Conservation (phyloP, 108 stramenopile genomes). For the Pseudonitzschia delicatissima region DNA sequence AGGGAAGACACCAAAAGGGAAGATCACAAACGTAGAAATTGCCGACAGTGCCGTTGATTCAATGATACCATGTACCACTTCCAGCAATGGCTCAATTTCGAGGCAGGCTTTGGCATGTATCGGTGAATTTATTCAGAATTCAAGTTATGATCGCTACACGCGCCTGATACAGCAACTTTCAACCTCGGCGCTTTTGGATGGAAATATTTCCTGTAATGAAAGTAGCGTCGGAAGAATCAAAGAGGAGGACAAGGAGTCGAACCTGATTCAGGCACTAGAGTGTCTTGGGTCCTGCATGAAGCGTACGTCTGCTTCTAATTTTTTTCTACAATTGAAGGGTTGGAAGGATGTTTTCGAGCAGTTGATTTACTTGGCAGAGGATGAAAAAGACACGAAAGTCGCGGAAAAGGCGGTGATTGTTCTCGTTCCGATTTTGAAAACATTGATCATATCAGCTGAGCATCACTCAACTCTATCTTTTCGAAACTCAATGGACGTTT, state of each 20-base stretch:
- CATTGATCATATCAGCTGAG: background rate
- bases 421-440: conserved; percentile 4
- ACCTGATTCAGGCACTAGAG: background rate
- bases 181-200: no score
- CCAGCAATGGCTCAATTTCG: background rate
- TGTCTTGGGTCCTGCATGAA: conserved; percentile 3
- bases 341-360: background rate
- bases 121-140: background rate
- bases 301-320: background rate
- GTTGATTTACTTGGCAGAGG: background rate
- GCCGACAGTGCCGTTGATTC: conserved; percentile 4
- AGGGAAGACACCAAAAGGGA: background rate
- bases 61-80: background rate
- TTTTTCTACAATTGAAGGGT: background rate
- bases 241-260: background rate
- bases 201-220: background rate
- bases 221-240: background rate
- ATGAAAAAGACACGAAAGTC: background rate
- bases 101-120: background rate
- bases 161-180: background rate
- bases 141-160: no score
- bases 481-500: background rate
- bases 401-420: background rate
- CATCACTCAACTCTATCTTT: background rate
- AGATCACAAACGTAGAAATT: background rate